A percentile compares a stretch with the other conserved stretches of the same genome.
Conservation (phyloP, 2,329 filamentous ascomycete species). For the Aureobasidium subglaciale region DNA sequence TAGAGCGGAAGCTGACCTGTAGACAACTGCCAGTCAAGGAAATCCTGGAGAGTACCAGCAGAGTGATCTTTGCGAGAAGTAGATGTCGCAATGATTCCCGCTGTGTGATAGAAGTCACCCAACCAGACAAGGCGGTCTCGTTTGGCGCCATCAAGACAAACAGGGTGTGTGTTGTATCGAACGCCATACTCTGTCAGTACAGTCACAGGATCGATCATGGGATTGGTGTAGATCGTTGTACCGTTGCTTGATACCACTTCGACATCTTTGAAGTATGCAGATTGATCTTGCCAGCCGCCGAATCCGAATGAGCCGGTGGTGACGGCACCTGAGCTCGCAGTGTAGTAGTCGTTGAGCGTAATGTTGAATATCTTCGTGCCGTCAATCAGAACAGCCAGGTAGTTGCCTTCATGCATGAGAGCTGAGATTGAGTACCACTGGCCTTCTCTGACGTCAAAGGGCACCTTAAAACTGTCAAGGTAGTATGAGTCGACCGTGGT, state of each 20-base stretch:
- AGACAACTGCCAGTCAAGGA: conserved; percentile 24
- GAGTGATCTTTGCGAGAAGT: conserved; percentile 33
- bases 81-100: conserved; percentile 30
- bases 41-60: conserved; percentile 23
- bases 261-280: conserved; percentile 32
- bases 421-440: conserved; percentile 36
- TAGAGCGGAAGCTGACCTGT: neutral
- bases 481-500: conserved; percentile 26
- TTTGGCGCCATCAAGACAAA: conserved; percentile 39
- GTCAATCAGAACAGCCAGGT: conserved; percentile 26
- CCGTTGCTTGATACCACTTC: conserved; percentile 26
- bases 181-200: conserved; percentile 34
- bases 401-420: conserved; percentile 24
- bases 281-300: conserved; percentile 36
- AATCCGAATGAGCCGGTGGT: conserved; percentile 34
- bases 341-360: conserved; percentile 17
- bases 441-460: conserved; percentile 27
- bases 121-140: conserved; percentile 37
- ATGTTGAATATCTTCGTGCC: conserved; percentile 21
- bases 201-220: conserved; percentile 21
- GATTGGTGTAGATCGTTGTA: conserved; percentile 28
- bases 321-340: neutral
- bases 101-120: conserved; percentile 38
- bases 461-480: conserved; percentile 24
- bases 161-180: conserved; percentile 27